Evolutionary conservation across 2,329 filamentous ascomycete genomes (phyloP).

Genomic region (Septoria linicola): DNA sequence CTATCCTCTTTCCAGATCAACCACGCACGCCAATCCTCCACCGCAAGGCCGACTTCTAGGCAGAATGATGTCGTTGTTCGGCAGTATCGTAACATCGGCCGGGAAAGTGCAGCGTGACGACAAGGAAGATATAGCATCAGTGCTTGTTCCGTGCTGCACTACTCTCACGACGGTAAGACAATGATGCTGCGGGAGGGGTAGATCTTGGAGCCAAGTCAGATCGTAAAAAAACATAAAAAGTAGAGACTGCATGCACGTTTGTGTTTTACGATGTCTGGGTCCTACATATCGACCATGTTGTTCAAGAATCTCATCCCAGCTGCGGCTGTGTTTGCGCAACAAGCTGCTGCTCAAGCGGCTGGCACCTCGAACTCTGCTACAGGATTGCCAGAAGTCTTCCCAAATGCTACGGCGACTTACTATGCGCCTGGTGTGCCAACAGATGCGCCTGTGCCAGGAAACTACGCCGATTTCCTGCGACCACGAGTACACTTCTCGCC

Average conservation of each 20-base stretch:
- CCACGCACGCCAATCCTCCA: slow-evolving; percentile 1
- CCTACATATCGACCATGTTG: slow-evolving; percentile 8
- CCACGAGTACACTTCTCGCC: slow-evolving; percentile 60
- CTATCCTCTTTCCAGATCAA: not conserved
- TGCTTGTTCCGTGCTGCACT: slow-evolving; percentile 6
- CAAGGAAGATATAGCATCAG: slow-evolving; percentile 6
- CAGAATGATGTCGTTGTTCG: slow-evolving; percentile 1
- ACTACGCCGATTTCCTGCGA: slow-evolving; percentile 44
- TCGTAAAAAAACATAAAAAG: slow-evolving; percentile 10
- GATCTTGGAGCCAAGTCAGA: slow-evolving; percentile 8
- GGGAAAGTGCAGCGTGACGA: slow-evolving; percentile 11
- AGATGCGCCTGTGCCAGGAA: slow-evolving; percentile 41
- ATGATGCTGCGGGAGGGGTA: slow-evolving; percentile 15
- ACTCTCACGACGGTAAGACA: slow-evolving; percentile 12
- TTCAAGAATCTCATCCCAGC: slow-evolving; percentile 41
- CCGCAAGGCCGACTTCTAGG: not conserved
- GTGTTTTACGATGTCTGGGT: not conserved
- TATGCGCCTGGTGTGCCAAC: slow-evolving; percentile 33
- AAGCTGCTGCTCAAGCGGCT: slow-evolving; percentile 19
- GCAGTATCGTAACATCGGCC: slow-evolving; percentile 10
- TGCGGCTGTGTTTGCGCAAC: slow-evolving; percentile 25
- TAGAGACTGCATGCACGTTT: not conserved
- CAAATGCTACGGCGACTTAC: slow-evolving; percentile 27
- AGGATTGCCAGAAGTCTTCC: slow-evolving; percentile 5
- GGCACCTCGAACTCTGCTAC: slow-evolving; percentile 10